A percentile compares a stretch with the other conserved stretches of the same genome.
Evolutionary conservation across 106 monocot genomes (phyloP).

Genomic region (Dendrobium officinale): DNA sequence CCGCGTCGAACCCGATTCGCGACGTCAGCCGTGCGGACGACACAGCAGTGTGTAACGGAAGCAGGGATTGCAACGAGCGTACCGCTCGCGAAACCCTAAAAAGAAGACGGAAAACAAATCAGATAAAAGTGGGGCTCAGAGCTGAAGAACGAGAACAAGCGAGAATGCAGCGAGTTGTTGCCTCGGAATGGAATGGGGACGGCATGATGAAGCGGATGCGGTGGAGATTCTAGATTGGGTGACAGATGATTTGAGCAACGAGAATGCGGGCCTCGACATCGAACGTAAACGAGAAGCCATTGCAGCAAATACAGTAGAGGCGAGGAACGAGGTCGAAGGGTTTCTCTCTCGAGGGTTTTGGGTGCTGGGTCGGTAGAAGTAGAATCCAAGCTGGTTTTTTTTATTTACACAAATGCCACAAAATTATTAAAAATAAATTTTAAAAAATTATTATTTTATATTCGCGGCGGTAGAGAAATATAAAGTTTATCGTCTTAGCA

Average conservation of each 20-base stretch:
- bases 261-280: constrained; percentile 37
- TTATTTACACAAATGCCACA: too few species aligned
- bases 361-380: too few species aligned
- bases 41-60: constrained; percentile 89
- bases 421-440: too few species aligned
- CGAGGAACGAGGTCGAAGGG: background rate
- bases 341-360: background rate
- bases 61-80: constrained; percentile 44
- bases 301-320: background rate
- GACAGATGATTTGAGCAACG: constrained; percentile 37
- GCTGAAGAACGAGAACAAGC: background rate
- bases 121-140: background rate
- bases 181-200: constrained; percentile 16
- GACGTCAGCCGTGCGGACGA: constrained; percentile 80
- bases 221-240: constrained; percentile 2
- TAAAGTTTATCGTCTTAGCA: too few species aligned
- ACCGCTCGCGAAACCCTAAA: constrained; percentile 34
- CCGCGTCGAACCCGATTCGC: constrained; percentile 56
- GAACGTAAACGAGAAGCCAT: constrained; percentile 77
- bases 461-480: too few species aligned
- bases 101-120: background rate
- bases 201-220: background rate
- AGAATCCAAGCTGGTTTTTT: too few species aligned
- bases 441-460: too few species aligned
- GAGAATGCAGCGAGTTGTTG: background rate